Evolutionary conservation across 192 early-diverging fungal genomes (phyloP).

Genomic region (Entrophospora sp.): DNA sequence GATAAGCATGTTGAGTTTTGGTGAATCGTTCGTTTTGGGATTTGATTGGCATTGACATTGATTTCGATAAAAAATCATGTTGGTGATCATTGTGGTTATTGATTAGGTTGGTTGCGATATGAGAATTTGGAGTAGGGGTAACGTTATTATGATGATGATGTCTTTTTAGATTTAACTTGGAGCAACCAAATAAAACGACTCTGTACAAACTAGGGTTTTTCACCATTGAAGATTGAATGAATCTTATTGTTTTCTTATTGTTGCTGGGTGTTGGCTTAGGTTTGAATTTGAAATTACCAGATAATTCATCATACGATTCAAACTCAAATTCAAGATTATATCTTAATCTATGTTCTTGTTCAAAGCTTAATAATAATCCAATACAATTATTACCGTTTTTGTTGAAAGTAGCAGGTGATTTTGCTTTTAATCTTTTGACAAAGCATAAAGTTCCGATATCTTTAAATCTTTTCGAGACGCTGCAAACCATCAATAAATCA

Average conservation of each 20-base stretch:
- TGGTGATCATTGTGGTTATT: background rate
- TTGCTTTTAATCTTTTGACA: slow-evolving; percentile 2
- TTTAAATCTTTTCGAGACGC: background rate
- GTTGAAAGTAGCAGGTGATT: too few relatives aligned
- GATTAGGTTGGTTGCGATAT: background rate
- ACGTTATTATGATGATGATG: background rate
- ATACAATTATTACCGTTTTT: too few relatives aligned
- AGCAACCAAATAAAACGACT: background rate
- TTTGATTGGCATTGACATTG: background rate
- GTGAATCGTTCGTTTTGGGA: background rate
- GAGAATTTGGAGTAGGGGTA: background rate
- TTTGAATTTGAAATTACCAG: background rate
- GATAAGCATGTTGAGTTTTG: background rate
- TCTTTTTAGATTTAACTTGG: background rate
- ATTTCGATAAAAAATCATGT: background rate
- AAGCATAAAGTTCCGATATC: background rate
- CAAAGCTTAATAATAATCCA: background rate
- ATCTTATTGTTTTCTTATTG: background rate
- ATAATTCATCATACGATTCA: background rate
- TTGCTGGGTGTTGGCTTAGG: too few relatives aligned
- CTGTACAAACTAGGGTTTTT: background rate
- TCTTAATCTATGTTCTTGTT: slow-evolving; percentile 5
- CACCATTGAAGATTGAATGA: background rate
- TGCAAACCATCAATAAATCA: background rate
- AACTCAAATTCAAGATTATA: background rate